A percentile compares a stretch with the other conserved stretches of the same genome.
Conservation (phyloP, 2,329 filamentous ascomycete genomes). For the Escovopsis sp. region DNA sequence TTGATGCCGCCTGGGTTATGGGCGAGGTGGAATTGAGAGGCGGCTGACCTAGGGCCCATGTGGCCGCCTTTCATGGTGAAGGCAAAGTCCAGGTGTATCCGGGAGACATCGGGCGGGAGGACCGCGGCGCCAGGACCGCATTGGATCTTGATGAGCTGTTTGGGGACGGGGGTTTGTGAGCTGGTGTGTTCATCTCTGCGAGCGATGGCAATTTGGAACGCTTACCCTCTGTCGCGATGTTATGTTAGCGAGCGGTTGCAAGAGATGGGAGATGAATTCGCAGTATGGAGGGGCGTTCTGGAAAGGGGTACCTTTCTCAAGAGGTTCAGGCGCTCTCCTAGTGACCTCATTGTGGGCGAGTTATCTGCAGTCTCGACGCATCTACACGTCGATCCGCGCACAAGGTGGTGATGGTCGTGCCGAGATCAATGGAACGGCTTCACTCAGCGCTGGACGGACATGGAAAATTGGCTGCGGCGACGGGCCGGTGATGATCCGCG, state of each 20-base stretch:
- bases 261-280: background rate
- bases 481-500: slow-evolving; percentile 13
- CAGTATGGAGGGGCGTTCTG: too few relatives aligned
- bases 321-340: slow-evolving; percentile 58
- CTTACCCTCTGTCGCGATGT: slow-evolving; percentile 28
- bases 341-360: slow-evolving; percentile 22
- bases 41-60: slow-evolving; percentile 52
- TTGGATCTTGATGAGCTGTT: slow-evolving; percentile 58
- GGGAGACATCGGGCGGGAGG: slow-evolving; percentile 60
- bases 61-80: slow-evolving; percentile 48
- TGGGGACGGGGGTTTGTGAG: slow-evolving; percentile 11
- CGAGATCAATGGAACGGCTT: background rate
- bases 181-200: slow-evolving; percentile 6
- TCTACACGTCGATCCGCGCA: slow-evolving; percentile 3
- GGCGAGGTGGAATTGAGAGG: slow-evolving; percentile 12
- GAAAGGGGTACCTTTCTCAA: slow-evolving; percentile 45
- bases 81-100: slow-evolving; percentile 63
- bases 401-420: background rate
- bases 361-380: slow-evolving; percentile 2
- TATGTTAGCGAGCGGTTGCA: slow-evolving; percentile 5
- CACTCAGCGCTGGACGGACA: background rate
- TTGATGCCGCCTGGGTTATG: slow-evolving; percentile 8
- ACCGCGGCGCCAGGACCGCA: slow-evolving; percentile 72
- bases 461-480: slow-evolving; percentile 12
- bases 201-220: slow-evolving; percentile 1